These are phyloP conservation scores for Kurtzmaniella quercitrusa DNA, from an alignment of 1,139 yeast species.

Conservation along the genomic window DNA sequence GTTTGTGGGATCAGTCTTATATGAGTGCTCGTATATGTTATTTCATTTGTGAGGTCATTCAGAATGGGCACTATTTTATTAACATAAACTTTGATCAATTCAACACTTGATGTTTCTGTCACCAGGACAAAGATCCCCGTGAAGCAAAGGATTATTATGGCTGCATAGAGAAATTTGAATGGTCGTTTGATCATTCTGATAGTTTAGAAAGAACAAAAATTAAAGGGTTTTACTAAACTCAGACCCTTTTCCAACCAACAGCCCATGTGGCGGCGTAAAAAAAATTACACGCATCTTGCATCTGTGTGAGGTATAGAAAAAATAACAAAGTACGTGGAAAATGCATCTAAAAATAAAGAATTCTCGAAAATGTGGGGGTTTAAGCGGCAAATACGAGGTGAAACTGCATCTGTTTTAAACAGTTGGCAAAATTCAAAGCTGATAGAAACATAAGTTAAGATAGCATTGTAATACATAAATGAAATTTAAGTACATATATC, in stretches of 20 bases:
- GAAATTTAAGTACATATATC: too few relatives aligned
- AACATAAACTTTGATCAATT: background rate
- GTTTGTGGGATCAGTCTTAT: slow-evolving; percentile 1
- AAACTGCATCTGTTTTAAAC: too few relatives aligned
- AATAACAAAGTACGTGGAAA: background rate
- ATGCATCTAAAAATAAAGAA: background rate
- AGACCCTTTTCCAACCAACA: background rate
- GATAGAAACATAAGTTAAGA: too few relatives aligned
- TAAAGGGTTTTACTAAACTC: background rate
- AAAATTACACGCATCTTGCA: too few relatives aligned
- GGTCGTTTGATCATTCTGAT: background rate
- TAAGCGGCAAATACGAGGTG: too few relatives aligned
- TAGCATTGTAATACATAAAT: too few relatives aligned
- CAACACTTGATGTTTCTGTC: background rate
- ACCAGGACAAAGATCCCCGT: background rate
- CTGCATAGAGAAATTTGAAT: background rate
- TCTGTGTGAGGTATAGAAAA: background rate
- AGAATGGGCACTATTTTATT: background rate
- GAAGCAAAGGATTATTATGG: background rate
- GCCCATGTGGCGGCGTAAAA: slow-evolving; percentile 1
- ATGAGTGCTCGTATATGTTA: background rate
- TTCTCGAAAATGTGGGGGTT: background rate
- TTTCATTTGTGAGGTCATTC: background rate
- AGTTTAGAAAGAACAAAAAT: background rate
- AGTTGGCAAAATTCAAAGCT: too few relatives aligned